phyloP scores from a whole-genome alignment of 75 land plant genomes.

The Azolla pinnata region DNA sequence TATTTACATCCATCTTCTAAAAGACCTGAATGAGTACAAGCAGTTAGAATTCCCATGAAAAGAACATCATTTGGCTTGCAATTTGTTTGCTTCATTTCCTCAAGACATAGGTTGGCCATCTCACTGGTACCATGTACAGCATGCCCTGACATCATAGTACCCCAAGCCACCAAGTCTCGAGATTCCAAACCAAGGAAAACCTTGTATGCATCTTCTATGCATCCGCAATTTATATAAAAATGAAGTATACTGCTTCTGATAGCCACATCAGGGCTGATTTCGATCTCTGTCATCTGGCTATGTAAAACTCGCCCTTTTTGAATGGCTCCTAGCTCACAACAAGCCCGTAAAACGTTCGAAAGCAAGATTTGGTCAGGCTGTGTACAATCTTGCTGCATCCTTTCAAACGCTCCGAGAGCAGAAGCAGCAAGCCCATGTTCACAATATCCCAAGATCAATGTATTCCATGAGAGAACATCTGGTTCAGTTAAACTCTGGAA shows the following conservation, averaged over 20 bases:
- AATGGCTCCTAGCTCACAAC: neutral
- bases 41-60: constrained; percentile 3
- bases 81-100: neutral
- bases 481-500: constrained; percentile 25
- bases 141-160: too few relatives aligned
- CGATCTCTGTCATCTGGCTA: too few relatives aligned
- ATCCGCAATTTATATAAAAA: too few relatives aligned
- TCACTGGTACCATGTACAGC: too few relatives aligned
- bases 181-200: too few relatives aligned
- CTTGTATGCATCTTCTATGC: too few relatives aligned
- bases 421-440: constrained; percentile 20
- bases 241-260: too few relatives aligned
- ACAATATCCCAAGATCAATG: constrained; percentile 53
- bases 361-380: neutral
- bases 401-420: neutral
- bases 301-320: neutral
- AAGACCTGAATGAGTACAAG: constrained; percentile 3
- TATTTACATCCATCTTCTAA: neutral
- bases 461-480: constrained; percentile 52
- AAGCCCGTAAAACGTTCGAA: neutral
- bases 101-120: too few relatives aligned
- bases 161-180: too few relatives aligned
- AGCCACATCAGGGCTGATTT: too few relatives aligned
- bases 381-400: neutral
- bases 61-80: neutral